phyloP scores from a whole-genome alignment of 2,329 filamentous ascomycete species.

The Xylariaceae sp. region DNA sequence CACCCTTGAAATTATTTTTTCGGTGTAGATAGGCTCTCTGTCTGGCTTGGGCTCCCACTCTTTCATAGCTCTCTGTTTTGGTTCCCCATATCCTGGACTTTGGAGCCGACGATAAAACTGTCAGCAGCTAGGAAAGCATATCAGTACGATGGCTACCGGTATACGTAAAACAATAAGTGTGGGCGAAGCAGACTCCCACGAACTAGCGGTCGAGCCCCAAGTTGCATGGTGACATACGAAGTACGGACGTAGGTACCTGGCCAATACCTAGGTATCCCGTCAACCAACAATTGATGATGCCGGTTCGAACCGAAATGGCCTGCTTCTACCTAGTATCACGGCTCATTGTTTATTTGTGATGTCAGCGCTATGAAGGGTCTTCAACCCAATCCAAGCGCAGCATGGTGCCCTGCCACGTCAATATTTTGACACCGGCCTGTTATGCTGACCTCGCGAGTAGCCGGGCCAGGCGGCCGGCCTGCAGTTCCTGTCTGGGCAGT shows the following conservation, averaged over 20 bases:
- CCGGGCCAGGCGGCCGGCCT: constrained; percentile 19
- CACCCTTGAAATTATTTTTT: constrained; percentile 7
- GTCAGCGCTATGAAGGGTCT: constrained; percentile 12
- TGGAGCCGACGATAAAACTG: constrained; percentile 5
- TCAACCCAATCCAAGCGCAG: constrained; percentile 4
- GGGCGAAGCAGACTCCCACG: constrained; percentile 3
- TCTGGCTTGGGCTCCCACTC: constrained; percentile 7
- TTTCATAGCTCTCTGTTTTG: constrained; percentile 1
- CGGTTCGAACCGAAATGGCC: constrained; percentile 4
- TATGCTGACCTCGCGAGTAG: constrained; percentile 19
- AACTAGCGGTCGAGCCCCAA: constrained; percentile 19
- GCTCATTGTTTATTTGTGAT: constrained; percentile 13
- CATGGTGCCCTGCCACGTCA: constrained; percentile 20
- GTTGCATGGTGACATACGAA: constrained; percentile 9
- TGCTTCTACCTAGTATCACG: constrained; percentile 8
- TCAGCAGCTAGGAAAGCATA: constrained; percentile 10
- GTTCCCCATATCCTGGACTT: not conserved
- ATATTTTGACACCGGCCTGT: constrained; percentile 20
- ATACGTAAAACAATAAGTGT: constrained; percentile 7
- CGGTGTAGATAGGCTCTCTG: constrained; percentile 13
- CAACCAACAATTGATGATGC: constrained; percentile 7
- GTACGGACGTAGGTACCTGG: too few relatives aligned
- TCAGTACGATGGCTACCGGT: constrained; percentile 7
- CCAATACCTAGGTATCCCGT: constrained; percentile 10
- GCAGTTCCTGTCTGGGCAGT: constrained; percentile 17